Conservation (phyloP, 176 grass and related monocot species). For the Chrysopogon serrulatus region DNA sequence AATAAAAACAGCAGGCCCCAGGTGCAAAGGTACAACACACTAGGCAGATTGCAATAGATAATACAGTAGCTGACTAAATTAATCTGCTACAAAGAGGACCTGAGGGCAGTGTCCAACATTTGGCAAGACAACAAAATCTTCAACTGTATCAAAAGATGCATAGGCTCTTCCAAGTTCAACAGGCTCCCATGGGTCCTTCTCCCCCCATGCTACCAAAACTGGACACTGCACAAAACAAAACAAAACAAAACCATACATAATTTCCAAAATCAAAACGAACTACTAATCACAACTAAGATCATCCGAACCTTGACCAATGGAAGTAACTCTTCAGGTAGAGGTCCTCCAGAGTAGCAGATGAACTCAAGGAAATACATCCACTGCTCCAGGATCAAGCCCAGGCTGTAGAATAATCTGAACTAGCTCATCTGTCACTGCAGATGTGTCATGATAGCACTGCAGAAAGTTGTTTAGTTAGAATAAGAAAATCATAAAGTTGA, state of each 20-base stretch:
- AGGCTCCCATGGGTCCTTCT: slow-evolving; percentile 95
- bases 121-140: slow-evolving; percentile 89
- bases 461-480: slow-evolving; percentile 27
- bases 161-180: slow-evolving; percentile 87
- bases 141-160: slow-evolving; percentile 60
- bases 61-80: not conserved
- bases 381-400: slow-evolving; percentile 77
- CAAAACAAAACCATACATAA: not conserved
- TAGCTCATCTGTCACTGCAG: slow-evolving; percentile 81
- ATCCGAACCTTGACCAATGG: slow-evolving; percentile 60
- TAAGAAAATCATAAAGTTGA: not conserved
- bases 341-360: slow-evolving; percentile 94
- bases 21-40: not conserved
- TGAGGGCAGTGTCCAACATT: slow-evolving; percentile 96
- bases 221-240: slow-evolving; percentile 57
- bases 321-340: slow-evolving; percentile 95
- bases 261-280: not conserved
- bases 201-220: slow-evolving; percentile 84
- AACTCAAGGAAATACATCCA: slow-evolving; percentile 98
- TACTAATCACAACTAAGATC: not conserved
- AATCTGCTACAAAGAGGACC: slow-evolving; percentile 30
- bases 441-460: slow-evolving; percentile 90
- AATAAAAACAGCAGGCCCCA: slow-evolving; percentile 2
- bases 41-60: not conserved
- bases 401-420: slow-evolving; percentile 92